Base-by-base conservation (phyloP, 164 flowering plant genomes). In the Piper longum region DNA sequence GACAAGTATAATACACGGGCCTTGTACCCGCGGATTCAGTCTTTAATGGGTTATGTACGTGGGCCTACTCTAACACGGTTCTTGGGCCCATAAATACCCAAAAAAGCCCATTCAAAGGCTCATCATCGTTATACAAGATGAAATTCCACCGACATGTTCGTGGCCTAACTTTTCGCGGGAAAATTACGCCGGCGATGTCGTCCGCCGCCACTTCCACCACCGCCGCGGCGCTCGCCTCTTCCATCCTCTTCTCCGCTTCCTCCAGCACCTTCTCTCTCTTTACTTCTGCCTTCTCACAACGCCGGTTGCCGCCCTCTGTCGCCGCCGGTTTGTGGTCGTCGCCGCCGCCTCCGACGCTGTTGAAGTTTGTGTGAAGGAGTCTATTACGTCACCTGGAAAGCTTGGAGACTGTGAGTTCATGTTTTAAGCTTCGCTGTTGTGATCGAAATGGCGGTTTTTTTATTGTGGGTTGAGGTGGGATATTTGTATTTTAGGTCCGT, bases 321-420 rank as follows among this genome's bases (percentile, higher is more conserved):
- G 13, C 66, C 62, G 69, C 63, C 57, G 75, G 12, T n/a, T 11
- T 1, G 36, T 2, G 1, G 36, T 2, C 36, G 36, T 2, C 36
- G 62, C 66, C 19, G 58, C 36, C 36, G 36, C 84, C 52, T 48
- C 52, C 11, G 69, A 68, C 57, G 85, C 96, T 57, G 75, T 88
- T 12, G 89, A 92, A 72, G 71, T 86, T 71, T 86, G 89, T 74
- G 98, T 80, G 67, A 92, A 92, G 69, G 85, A 79, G 12, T 86
- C 98, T 18, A 17, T 71, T 55, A 85, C 90, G n/a, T 42, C 71
- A 5, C 98, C 95, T 59, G 74, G 80, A 70, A 81, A 63, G 74
- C 86, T 85, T 63, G 98, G 98, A 8, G 96, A 92, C 74, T 89
- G 98, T 92, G 73, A 71, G 45, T 2, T 4, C 54, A 54, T 59